Conservation (phyloP, 371 early-diverging fungal species). For the Fennellomyces sp. region DNA sequence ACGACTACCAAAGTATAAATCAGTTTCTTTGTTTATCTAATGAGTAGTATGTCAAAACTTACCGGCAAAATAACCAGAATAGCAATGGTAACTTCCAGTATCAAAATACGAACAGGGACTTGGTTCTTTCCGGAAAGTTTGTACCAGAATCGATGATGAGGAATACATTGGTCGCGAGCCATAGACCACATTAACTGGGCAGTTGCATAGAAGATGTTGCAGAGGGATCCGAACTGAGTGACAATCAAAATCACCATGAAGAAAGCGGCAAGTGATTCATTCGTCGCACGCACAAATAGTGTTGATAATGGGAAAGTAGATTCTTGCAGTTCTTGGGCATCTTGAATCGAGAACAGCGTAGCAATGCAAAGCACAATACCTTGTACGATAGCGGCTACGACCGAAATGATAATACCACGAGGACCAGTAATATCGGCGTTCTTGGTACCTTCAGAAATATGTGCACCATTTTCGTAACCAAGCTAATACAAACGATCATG, state of each 20-base stretch:
- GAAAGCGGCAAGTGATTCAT: slow-evolving; percentile 14
- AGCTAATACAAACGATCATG: slow-evolving; percentile 17
- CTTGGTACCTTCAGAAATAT: slow-evolving; percentile 49
- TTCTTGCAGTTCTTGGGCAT: slow-evolving; percentile 26
- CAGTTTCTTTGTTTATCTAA: background rate
- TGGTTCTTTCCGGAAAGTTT: slow-evolving; percentile 13
- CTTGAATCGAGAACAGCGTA: slow-evolving; percentile 42
- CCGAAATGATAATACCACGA: slow-evolving; percentile 44
- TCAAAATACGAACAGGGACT: slow-evolving; percentile 21
- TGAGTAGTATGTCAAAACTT: background rate
- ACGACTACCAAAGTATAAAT: slow-evolving; percentile 11
- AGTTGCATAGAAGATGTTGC: slow-evolving; percentile 13
- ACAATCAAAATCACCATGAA: slow-evolving; percentile 28
- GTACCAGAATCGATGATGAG: slow-evolving; percentile 25
- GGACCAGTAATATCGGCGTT: slow-evolving; percentile 43
- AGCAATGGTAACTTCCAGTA: slow-evolving; percentile 13
- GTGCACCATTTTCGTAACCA: slow-evolving; percentile 45
- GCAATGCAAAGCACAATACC: slow-evolving; percentile 36
- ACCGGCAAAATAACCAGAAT: slow-evolving; percentile 29
- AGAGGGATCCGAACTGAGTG: slow-evolving; percentile 22
- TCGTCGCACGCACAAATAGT: slow-evolving; percentile 22
- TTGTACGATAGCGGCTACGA: slow-evolving; percentile 35
- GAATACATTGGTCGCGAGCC: slow-evolving; percentile 27
- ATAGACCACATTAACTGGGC: slow-evolving; percentile 30
- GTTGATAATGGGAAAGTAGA: slow-evolving; percentile 24